Base-by-base conservation (phyloP, 495 filamentous ascomycete species). In the Tuber magnatum region DNA sequence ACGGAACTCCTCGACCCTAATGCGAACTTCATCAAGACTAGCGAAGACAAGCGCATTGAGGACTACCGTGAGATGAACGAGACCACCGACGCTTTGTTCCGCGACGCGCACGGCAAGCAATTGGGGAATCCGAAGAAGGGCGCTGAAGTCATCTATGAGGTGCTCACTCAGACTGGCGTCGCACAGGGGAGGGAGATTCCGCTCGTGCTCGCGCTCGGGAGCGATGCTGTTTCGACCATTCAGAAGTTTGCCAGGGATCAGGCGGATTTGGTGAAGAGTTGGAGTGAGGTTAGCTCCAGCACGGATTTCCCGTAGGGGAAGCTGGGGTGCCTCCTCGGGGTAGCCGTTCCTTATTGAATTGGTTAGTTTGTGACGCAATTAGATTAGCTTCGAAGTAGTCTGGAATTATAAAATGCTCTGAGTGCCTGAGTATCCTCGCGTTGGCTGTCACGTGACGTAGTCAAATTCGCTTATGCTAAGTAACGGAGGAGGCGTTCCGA, bases 41-140 rank as follows among this genome's bases (percentile, higher is more conserved):
- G n/a, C n/a, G 51, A 61, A 0, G 78, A 82, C 39, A 80, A 80
- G 44, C 73, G 76, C 40, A 69, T 73, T 24, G 69, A 56, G 18
- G 46, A 78, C 84, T 65, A 71, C 3, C 76, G 77, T 24, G 76
- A 74, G 38, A 78, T 82, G 24, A 69, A 76, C 1, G 80, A 82
- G 35, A 83, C 81, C 68, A 70, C 70, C 18, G n/a, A 35, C 28
- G 61, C 74, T 16, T 22, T 65, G 3, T 46, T 82, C 9, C 43
- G 70, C 18, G 71, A 71, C 12, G 61, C 81, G 10, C 80, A 78
- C 70, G 74, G 75, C 16, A 48, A 77, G 1, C 82, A 86, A 70
- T 83, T 82, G 7, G 87, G 86, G 5, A 84, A 88, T 76, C 80
- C 85, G 22, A 79, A 80, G 42, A 87, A 87, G 80, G 86, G 84